A percentile compares a stretch with the other conserved stretches of the same genome.
Conservation (phyloP, 2,329 filamentous ascomycete genomes). For the Colletotrichum kahawae region DNA sequence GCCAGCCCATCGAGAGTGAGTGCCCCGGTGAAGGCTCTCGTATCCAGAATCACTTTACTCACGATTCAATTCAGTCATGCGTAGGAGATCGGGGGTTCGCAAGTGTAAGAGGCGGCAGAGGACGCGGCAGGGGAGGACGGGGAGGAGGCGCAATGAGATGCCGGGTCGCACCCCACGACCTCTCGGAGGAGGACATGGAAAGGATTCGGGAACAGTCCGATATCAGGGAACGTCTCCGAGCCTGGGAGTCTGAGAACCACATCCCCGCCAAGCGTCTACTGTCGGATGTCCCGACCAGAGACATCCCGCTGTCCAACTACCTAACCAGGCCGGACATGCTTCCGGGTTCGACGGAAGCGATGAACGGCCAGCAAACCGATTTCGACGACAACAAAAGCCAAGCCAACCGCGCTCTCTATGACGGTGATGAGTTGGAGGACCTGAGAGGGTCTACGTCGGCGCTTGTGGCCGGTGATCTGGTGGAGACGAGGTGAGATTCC, state of each 20-base stretch:
- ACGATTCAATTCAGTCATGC: not conserved
- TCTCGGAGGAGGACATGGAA: not conserved
- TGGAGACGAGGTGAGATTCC: constrained; percentile 49
- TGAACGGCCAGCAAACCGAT: constrained; percentile 18
- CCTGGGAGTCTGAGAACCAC: constrained; percentile 45
- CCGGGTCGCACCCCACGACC: not conserved
- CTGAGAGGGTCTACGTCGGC: constrained; percentile 34
- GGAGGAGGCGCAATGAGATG: not conserved
- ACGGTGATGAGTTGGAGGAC: constrained; percentile 41
- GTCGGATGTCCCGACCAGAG: constrained; percentile 31
- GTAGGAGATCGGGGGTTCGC: not conserved
- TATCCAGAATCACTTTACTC: not conserved
- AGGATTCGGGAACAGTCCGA: constrained; percentile 5
- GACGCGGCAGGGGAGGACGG: not conserved
- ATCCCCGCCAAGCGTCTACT: constrained; percentile 26
- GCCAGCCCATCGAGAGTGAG: not conserved
- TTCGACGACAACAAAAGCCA: constrained; percentile 1
- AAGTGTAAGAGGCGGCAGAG: not conserved
- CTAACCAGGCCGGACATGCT: constrained; percentile 39
- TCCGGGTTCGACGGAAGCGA: constrained; percentile 26
- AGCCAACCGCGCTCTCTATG: constrained; percentile 34
- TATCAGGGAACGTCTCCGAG: constrained; percentile 46
- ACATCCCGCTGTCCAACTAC: constrained; percentile 34
- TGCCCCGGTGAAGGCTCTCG: not conserved
- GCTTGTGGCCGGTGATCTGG: constrained; percentile 51